Conservation (phyloP, 257 asterid genomes). For the Ocimum tenuiflorum region DNA sequence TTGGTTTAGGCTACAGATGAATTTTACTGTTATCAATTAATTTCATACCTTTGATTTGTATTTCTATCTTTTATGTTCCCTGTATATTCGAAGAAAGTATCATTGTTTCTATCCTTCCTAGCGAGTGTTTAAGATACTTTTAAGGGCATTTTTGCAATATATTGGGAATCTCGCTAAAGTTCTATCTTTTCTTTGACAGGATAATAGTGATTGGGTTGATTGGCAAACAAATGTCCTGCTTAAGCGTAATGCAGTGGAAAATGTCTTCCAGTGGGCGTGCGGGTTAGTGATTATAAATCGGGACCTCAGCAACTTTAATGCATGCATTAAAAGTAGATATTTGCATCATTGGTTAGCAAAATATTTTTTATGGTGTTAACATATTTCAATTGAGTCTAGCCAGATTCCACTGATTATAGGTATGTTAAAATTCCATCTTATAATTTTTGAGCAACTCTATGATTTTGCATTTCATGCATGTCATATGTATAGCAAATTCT, state of each 20-base stretch:
- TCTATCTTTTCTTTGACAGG: constrained; percentile 45
- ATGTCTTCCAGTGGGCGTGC: constrained; percentile 84
- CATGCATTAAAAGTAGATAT: background rate
- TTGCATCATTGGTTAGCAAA: constrained; percentile 1
- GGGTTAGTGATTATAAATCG: constrained; percentile 47
- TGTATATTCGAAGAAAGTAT: background rate
- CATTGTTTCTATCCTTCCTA: background rate
- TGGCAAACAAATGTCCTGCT: constrained; percentile 65
- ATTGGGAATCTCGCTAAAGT: background rate
- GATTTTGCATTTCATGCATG: background rate
- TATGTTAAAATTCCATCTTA: background rate
- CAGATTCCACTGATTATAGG: constrained; percentile 2
- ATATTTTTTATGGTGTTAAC: background rate
- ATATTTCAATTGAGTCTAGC: background rate
- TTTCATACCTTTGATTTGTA: background rate
- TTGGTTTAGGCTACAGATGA: too few species aligned
- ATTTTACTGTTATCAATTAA: constrained; percentile 2
- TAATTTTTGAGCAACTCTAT: background rate
- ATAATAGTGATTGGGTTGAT: constrained; percentile 62
- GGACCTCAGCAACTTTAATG: background rate
- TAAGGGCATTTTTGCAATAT: background rate
- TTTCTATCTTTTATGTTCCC: background rate
- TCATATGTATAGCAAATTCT: constrained; percentile 5
- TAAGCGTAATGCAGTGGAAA: constrained; percentile 68
- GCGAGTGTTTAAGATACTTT: background rate